phyloP scores from a whole-genome alignment of 108 stramenopile species.

The Hondaea fermentalgiana region DNA sequence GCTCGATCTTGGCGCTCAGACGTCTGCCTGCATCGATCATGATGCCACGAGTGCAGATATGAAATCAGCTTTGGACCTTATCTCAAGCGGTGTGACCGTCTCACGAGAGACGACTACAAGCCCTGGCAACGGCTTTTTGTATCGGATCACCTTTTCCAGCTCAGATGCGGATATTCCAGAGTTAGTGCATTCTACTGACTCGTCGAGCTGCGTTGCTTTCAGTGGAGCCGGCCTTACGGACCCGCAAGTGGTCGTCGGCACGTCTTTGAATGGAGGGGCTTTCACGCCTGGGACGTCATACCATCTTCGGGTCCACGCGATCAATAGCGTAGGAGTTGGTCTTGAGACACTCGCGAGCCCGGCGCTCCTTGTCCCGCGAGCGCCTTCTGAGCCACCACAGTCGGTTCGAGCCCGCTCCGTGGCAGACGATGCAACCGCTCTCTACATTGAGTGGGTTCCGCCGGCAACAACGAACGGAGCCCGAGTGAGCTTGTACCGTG shows the following conservation, averaged over 20 bases:
- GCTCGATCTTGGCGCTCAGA: neutral
- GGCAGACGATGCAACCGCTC: conserved; percentile 26
- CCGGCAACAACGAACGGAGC: conserved; percentile 32
- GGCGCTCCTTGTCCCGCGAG: conserved; percentile 28
- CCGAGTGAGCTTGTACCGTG: conserved; percentile 23
- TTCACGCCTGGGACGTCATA: conserved; percentile 42
- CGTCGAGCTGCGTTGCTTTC: neutral
- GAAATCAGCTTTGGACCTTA: neutral
- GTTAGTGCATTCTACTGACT: neutral
- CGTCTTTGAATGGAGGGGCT: neutral
- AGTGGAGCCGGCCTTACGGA: neutral
- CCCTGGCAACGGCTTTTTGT: neutral
- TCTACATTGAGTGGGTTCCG: conserved; percentile 37
- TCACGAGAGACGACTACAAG: neutral
- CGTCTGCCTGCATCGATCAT: neutral
- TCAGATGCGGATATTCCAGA: neutral
- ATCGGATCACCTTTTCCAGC: neutral
- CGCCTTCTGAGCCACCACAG: conserved; percentile 33
- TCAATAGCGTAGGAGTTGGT: conserved; percentile 48
- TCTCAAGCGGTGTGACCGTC: neutral
- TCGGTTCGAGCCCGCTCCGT: conserved; percentile 29
- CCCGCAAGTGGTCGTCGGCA: neutral
- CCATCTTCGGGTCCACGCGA: conserved; percentile 59
- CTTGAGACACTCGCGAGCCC: conserved; percentile 38
- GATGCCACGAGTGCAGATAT: neutral